A percentile compares a stretch with the other conserved stretches of the same genome.
Conservation (phyloP, 148 eudicot genomes). For the Amaranthus hypochondriacus region DNA sequence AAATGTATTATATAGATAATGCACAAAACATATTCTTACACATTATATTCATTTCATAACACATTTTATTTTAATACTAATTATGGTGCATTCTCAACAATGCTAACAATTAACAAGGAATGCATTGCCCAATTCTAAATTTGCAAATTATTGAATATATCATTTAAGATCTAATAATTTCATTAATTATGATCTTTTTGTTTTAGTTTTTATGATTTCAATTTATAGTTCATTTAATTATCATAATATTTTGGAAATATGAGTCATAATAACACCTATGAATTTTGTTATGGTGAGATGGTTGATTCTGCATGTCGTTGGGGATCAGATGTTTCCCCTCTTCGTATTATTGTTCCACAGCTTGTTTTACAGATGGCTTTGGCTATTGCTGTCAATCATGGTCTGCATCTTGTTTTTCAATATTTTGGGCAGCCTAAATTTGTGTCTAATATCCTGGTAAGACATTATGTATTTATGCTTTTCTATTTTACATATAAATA, state of each 20-base stretch:
- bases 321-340: conserved; percentile 17
- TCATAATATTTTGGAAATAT: background rate
- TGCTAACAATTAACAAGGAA: background rate
- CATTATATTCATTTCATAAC: too few relatives aligned
- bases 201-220: background rate
- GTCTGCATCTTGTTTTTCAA: conserved; percentile 26
- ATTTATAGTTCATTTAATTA: background rate
- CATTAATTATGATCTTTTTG: background rate
- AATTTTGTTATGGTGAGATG: conserved; percentile 19
- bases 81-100: background rate
- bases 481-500: background rate
- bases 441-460: conserved; percentile 36
- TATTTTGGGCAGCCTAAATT: conserved; percentile 38
- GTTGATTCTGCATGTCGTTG: conserved; percentile 7
- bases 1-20: background rate
- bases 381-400: conserved; percentile 32
- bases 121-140: too few relatives aligned
- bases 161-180: background rate
- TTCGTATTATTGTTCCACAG: conserved; percentile 30
- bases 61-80: background rate
- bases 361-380: conserved; percentile 45
- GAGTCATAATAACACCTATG: background rate
- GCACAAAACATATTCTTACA: background rate
- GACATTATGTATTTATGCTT: background rate
- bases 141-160: background rate